Conservation (phyloP, 1,284 basidiomycete species). For the Macrocystidia cucumis region DNA sequence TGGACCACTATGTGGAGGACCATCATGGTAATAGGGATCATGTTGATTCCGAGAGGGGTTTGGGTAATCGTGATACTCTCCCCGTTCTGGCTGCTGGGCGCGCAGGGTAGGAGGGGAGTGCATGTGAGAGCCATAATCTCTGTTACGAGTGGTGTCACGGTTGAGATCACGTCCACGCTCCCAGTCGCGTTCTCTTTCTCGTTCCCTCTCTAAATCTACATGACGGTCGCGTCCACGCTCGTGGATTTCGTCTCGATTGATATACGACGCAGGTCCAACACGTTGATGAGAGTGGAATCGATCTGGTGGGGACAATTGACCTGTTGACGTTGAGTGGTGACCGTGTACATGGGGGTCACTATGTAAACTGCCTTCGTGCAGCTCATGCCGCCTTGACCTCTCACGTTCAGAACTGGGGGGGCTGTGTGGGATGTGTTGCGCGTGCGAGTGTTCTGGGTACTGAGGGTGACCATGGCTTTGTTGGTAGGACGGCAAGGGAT, state of each 20-base stretch:
- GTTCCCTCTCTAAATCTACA: conserved; percentile 33
- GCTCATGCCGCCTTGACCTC: conserved; percentile 31
- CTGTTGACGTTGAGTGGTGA: conserved; percentile 16
- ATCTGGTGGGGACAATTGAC: conserved; percentile 27
- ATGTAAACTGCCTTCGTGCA: conserved; percentile 24
- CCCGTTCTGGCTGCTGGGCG: conserved; percentile 28
- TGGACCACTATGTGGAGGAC: conserved; percentile 22
- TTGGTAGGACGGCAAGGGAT: conserved; percentile 24
- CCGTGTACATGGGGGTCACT: conserved; percentile 15
- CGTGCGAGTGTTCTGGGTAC: conserved; percentile 35
- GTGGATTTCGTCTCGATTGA: conserved; percentile 42
- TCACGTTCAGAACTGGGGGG: conserved; percentile 43
- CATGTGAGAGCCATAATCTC: conserved; percentile 16
- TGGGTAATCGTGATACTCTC: conserved; percentile 25
- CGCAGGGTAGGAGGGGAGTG: conserved; percentile 34
- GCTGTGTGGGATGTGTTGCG: conserved; percentile 38
- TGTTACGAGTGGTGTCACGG: conserved; percentile 22
- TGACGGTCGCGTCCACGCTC: conserved; percentile 37
- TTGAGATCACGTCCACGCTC: conserved; percentile 43
- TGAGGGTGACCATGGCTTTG: conserved; percentile 24
- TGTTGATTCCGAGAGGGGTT: conserved; percentile 34
- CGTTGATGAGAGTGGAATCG: conserved; percentile 59
- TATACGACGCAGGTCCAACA: conserved; percentile 51
- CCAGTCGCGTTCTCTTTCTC: conserved; percentile 35
- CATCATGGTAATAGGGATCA: conserved; percentile 38